Evolutionary conservation across 2,329 filamentous ascomycete species (phyloP).

Genomic region (Ploettnerulaceae sp.): DNA sequence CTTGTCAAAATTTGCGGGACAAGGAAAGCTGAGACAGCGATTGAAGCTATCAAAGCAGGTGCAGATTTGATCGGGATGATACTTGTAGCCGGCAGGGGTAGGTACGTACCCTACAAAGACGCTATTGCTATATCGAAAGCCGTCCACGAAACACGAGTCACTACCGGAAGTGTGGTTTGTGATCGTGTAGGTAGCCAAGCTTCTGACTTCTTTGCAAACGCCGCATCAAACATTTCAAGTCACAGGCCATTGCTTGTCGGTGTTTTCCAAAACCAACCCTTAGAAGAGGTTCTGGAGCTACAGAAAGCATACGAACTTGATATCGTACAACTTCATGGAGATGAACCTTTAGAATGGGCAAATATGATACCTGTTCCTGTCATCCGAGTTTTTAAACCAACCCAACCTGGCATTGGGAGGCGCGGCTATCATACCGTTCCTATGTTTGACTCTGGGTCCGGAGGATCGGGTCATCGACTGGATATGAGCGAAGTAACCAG

Average conservation of each 20-base stretch:
- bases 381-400: conserved; percentile 77
- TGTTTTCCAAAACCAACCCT: conserved; percentile 87
- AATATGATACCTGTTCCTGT: conserved; percentile 86
- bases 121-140: conserved; percentile 75
- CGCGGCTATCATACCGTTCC: conserved; percentile 81
- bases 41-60: conserved; percentile 74
- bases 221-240: conserved; percentile 44
- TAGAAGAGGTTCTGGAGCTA: conserved; percentile 75
- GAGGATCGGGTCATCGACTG: conserved; percentile 73
- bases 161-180: conserved; percentile 26
- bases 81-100: conserved; percentile 73
- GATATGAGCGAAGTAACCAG: conserved; percentile 65
- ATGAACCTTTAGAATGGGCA: conserved; percentile 90
- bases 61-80: conserved; percentile 94
- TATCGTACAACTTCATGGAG: conserved; percentile 86
- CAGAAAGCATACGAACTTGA: conserved; percentile 75
- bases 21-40: conserved; percentile 73
- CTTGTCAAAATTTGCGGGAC: conserved; percentile 96
- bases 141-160: conserved; percentile 50
- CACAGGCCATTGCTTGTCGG: conserved; percentile 75
- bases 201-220: conserved; percentile 67
- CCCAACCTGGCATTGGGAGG: conserved; percentile 53
- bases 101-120: conserved; percentile 72
- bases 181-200: conserved; percentile 34
- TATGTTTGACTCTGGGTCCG: conserved; percentile 80